Evolutionary conservation across 495 filamentous ascomycete genomes (phyloP), one percentile per base, ranked within the genome.

Genomic region (Annulohypoxylon nitens): DNA sequence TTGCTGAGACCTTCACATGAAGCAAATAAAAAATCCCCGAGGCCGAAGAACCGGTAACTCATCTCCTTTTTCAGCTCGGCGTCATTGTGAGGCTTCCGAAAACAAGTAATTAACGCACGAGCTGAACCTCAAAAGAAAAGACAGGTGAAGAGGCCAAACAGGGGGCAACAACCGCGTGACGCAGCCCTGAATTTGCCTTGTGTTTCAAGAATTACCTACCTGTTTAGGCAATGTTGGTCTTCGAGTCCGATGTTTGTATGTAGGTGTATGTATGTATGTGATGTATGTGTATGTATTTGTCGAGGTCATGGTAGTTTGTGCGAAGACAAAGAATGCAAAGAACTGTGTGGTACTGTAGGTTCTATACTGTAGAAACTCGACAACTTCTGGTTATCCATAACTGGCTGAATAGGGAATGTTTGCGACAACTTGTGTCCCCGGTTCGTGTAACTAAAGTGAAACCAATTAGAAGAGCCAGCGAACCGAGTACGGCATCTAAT

Each of bases 1-100:
- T 67, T 73, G 70, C 53, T 67, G 43, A 6, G 34, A n/a, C 14
- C 59, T 39, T 58, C 6, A 36, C 34, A 60, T 30, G 26, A 68
- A 50, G 61, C 70, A 64, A 69, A 65, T 69, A 74, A 66, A 74
- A 51, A 66, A 69, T 55, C 5, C 48, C 66, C 66, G 71, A 65
- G 11, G 61, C 71, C 71, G 65, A 66, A 36, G 47, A 69, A 45
- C 58, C 66, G 65, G 66, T 64, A 69, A 57, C 23, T 53, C 41
- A 58, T 64, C 50, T 54, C 5, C 25, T 33, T 66, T 69, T 75
- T 75, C 72, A 75, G 72, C 72, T 75, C 61, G 57, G 63, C 63
- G 62, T 64, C 59, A 58, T 64, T 36, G 51, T 37, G 47, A 70
- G 72, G 72, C 72, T 74, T 67, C 23, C 14, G 33, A 23, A 68